phyloP scores from a whole-genome alignment of 345 rosid species.

The Brassica incana region DNA sequence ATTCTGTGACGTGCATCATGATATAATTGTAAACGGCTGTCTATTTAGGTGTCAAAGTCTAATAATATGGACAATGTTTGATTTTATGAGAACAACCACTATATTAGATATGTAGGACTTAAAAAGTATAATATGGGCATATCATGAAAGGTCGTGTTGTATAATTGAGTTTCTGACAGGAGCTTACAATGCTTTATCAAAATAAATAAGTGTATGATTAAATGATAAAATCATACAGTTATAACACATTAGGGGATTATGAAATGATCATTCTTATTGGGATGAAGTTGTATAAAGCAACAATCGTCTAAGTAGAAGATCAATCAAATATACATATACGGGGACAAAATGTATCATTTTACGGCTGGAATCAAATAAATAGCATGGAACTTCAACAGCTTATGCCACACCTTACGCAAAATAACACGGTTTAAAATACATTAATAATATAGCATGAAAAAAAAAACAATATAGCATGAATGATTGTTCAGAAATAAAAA shows the following conservation, averaged over 20 bases:
- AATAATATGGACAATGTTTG: slow-evolving; percentile 1
- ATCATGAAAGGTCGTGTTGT: not conserved
- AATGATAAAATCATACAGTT: not conserved
- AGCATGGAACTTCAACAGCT: not conserved
- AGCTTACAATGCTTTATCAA: not conserved
- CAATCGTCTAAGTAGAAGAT: slow-evolving; percentile 4
- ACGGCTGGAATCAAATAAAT: not conserved
- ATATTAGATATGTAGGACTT: not conserved
- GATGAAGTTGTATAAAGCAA: not conserved
- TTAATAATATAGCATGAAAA: not conserved
- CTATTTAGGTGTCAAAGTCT: slow-evolving; percentile 28
- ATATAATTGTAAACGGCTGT: slow-evolving; percentile 7
- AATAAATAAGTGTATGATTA: not conserved
- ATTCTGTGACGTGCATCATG: slow-evolving; percentile 2
- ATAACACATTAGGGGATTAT: not conserved
- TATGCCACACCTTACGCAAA: slow-evolving; percentile 1
- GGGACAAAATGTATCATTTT: not conserved
- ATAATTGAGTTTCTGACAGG: not conserved
- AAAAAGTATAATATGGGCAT: not conserved
- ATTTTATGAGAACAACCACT: slow-evolving; percentile 6
- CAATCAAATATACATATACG: not conserved
- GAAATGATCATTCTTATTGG: not conserved
- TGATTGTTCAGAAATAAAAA: not conserved
- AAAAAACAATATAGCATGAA: not conserved
- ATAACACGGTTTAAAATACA: slow-evolving; percentile 12